phyloP scores from a whole-genome alignment of 1,284 basidiomycete genomes.

The Heterobasidion parviporum region DNA sequence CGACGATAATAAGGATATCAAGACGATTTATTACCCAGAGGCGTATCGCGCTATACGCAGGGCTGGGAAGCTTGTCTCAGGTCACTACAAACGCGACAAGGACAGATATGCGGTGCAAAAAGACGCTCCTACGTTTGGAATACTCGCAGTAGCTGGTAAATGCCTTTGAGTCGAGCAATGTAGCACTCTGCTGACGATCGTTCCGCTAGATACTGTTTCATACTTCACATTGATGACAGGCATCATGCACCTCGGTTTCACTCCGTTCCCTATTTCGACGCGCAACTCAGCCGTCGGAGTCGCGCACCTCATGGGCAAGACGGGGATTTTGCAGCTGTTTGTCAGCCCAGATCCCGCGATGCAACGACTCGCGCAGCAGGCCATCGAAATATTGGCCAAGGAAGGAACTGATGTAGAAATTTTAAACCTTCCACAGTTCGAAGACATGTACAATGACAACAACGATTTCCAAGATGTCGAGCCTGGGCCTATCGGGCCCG shows the following conservation, averaged over 20 bases:
- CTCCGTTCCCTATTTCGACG: slow-evolving; percentile 17
- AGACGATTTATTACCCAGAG: background rate
- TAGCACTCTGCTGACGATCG: background rate
- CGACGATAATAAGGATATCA: background rate
- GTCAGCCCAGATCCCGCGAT: slow-evolving; percentile 3
- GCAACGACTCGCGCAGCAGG: background rate
- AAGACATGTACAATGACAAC: background rate
- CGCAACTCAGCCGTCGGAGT: slow-evolving; percentile 4
- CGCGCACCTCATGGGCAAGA: slow-evolving; percentile 1
- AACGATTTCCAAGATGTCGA: background rate
- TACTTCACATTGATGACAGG: slow-evolving; percentile 12
- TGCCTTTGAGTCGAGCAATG: background rate
- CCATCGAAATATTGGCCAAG: background rate
- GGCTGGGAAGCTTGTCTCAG: background rate
- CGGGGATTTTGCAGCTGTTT: slow-evolving; percentile 1
- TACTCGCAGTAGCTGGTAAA: slow-evolving; percentile 1
- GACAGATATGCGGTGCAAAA: background rate
- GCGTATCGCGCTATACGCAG: background rate
- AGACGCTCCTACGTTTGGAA: background rate
- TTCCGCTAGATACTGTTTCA: slow-evolving; percentile 12
- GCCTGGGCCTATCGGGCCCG: background rate
- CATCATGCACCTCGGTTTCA: slow-evolving; percentile 13
- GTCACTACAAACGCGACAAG: background rate
- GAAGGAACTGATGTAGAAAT: background rate
- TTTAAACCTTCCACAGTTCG: background rate